These are phyloP conservation scores for Penicillium bialowiezense DNA, from an alignment of 495 filamentous ascomycete genomes.

Conservation along the genomic window DNA sequence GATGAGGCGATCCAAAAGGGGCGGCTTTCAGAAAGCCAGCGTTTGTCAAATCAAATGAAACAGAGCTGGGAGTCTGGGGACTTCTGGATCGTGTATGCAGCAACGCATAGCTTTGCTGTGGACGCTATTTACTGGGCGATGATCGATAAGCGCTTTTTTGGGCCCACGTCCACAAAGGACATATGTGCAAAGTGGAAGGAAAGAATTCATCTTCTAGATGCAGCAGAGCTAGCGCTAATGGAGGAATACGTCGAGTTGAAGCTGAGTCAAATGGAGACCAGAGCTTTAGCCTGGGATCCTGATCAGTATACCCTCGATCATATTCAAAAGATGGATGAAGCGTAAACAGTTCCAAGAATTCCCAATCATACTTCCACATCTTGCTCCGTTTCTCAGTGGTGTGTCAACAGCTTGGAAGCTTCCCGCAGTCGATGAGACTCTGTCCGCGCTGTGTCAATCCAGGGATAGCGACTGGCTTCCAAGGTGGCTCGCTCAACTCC, in stretches of 20 bases:
- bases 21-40: slow-evolving; percentile 3
- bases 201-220: slow-evolving; percentile 7
- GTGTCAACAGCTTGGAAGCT: too few relatives aligned
- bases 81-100: slow-evolving; percentile 15
- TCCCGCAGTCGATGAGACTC: too few relatives aligned
- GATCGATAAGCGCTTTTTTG: slow-evolving; percentile 14
- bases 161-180: not conserved
- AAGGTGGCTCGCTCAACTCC: too few relatives aligned
- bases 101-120: slow-evolving; percentile 13
- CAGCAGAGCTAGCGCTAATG: slow-evolving; percentile 8
- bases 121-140: slow-evolving; percentile 16
- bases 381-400: too few relatives aligned
- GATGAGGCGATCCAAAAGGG: slow-evolving; percentile 6
- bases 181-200: slow-evolving; percentile 6
- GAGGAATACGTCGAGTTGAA: slow-evolving; percentile 12
- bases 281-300: slow-evolving; percentile 14
- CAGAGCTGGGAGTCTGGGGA: slow-evolving; percentile 12
- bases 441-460: too few relatives aligned
- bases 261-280: slow-evolving; percentile 9
- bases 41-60: slow-evolving; percentile 12
- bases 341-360: too few relatives aligned
- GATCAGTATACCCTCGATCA: slow-evolving; percentile 13
- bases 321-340: not conserved
- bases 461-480: too few relatives aligned
- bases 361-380: too few relatives aligned